Evolutionary conservation across 2,329 filamentous ascomycete genomes (phyloP).

Genomic region (Scolecobasidium constrictum): DNA sequence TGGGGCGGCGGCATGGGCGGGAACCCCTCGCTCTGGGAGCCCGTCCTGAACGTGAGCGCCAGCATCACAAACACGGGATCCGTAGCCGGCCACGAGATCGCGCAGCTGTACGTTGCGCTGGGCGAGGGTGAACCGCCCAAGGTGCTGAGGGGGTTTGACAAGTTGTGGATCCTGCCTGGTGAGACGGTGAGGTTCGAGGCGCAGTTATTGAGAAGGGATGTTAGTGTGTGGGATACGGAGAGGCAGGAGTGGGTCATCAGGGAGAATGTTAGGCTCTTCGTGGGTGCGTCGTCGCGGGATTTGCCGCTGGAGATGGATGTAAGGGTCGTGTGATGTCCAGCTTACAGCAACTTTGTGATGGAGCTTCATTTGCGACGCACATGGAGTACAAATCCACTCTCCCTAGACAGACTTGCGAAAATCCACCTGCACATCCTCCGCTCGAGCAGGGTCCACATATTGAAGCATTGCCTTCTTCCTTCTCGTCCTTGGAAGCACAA

Average conservation of each 20-base stretch:
- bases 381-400: too few relatives aligned
- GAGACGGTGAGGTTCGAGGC: constrained; percentile 9
- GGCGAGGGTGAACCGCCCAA: constrained; percentile 19
- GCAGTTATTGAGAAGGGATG: constrained; percentile 11
- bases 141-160: constrained; percentile 19
- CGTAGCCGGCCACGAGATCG: constrained; percentile 25
- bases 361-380: too few relatives aligned
- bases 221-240: constrained; percentile 12
- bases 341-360: too few relatives aligned
- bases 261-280: too few relatives aligned
- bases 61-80: constrained; percentile 25
- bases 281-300: too few relatives aligned
- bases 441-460: too few relatives aligned
- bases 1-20: constrained; percentile 15
- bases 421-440: too few relatives aligned
- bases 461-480: too few relatives aligned
- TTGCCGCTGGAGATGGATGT: too few relatives aligned
- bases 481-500: too few relatives aligned
- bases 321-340: too few relatives aligned
- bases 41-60: constrained; percentile 15
- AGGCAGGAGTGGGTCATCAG: constrained; percentile 12
- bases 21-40: background rate
- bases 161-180: constrained; percentile 11
- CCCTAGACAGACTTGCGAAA: too few relatives aligned
- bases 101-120: constrained; percentile 27